These are phyloP conservation scores for Nicotiana otophora DNA, from an alignment of 257 asterid genomes.

Conservation along the genomic window DNA sequence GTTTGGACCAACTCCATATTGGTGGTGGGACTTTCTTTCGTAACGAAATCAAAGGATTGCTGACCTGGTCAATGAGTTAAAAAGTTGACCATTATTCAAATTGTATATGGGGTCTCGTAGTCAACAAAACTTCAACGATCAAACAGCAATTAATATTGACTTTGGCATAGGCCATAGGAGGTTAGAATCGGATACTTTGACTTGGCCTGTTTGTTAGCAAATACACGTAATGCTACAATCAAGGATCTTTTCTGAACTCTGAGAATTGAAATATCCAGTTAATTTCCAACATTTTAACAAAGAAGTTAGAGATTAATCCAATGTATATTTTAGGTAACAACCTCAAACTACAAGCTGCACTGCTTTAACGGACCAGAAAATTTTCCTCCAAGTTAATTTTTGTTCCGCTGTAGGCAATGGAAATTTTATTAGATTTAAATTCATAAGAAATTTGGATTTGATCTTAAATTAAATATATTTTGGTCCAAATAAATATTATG, in stretches of 20 bases:
- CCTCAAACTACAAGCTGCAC: background rate
- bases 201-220: background rate
- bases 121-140: background rate
- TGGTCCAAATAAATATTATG: no score
- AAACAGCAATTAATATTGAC: background rate
- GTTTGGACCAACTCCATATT: background rate
- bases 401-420: no score
- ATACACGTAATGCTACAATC: background rate
- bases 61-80: background rate
- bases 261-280: background rate
- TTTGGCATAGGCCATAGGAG: background rate
- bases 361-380: background rate
- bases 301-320: background rate
- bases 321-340: background rate
- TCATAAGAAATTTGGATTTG: no score
- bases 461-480: no score
- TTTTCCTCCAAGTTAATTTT: background rate
- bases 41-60: background rate
- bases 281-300: background rate
- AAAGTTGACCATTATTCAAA: background rate
- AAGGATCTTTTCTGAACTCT: background rate
- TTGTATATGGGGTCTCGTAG: background rate
- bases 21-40: background rate
- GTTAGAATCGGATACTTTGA: background rate
- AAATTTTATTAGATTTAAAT: no score